Evolutionary conservation across 768 basidiomycete genomes (phyloP).

Genomic region (Hericium rajendrae): DNA sequence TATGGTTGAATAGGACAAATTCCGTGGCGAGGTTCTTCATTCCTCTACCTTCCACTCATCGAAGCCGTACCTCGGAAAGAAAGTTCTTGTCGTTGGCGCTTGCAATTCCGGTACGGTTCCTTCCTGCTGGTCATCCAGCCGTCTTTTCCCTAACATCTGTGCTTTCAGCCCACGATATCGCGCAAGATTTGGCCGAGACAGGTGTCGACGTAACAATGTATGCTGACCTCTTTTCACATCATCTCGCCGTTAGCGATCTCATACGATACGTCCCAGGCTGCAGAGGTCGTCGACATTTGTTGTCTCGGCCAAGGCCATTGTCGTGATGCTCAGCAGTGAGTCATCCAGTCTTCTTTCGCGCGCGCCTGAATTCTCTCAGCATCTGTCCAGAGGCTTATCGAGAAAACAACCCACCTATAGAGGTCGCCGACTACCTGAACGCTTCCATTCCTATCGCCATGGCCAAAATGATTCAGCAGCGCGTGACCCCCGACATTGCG

Average conservation of each 20-base stretch:
- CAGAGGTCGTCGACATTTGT: not conserved
- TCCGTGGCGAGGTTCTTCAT: conserved; percentile 45
- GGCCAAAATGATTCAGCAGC: not conserved
- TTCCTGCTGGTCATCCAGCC: not conserved
- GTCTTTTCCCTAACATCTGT: not conserved
- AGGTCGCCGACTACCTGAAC: not conserved
- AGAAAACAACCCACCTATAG: not conserved
- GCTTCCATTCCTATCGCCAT: not conserved
- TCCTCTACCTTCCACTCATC: conserved; percentile 42
- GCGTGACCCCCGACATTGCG: not conserved
- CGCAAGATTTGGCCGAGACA: conserved; percentile 24
- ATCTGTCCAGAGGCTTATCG: not conserved
- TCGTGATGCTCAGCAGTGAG: not conserved
- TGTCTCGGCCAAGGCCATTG: not conserved
- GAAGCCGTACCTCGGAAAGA: conserved; percentile 45
- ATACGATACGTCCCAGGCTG: not conserved
- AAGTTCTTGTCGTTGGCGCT: conserved; percentile 60
- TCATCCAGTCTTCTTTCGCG: not conserved
- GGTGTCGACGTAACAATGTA: conserved; percentile 16
- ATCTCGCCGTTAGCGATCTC: not conserved
- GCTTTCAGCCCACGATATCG: conserved; percentile 26
- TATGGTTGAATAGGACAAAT: conserved; percentile 25
- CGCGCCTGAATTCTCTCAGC: no score
- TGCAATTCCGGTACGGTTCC: conserved; percentile 41
- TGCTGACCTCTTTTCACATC: not conserved